Evolutionary conservation across 2,329 filamentous ascomycete genomes (phyloP).

Genomic region (Talaromyces marneffei): DNA sequence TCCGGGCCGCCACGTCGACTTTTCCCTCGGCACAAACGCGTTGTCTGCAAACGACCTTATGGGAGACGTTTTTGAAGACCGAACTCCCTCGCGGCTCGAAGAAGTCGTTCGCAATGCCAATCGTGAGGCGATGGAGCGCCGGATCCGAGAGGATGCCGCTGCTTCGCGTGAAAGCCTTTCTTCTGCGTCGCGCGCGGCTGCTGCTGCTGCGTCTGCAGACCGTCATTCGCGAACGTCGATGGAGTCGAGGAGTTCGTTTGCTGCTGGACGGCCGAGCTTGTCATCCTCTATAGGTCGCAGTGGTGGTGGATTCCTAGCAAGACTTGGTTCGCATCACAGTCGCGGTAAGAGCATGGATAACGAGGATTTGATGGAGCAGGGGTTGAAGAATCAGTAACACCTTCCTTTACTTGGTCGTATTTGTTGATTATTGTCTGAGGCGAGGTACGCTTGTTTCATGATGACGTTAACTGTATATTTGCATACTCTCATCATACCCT

Average conservation of each 20-base stretch:
- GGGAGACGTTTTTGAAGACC: conserved; percentile 61
- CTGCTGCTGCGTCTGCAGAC: conserved; percentile 19
- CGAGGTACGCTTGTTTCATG: neutral
- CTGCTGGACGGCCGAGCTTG: conserved; percentile 23
- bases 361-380: conserved; percentile 44
- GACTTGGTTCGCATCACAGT: conserved; percentile 32
- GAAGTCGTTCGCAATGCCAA: conserved; percentile 36
- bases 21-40: conserved; percentile 62
- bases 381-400: conserved; percentile 16
- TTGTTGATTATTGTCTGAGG: neutral
- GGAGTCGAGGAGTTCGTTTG: conserved; percentile 20
- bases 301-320: conserved; percentile 57
- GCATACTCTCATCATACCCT: neutral
- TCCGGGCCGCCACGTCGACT: conserved; percentile 61
- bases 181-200: conserved; percentile 15
- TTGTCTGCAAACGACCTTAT: conserved; percentile 54
- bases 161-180: conserved; percentile 16
- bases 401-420: too few relatives aligned
- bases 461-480: neutral
- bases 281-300: conserved; percentile 36
- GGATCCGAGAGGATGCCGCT: conserved; percentile 30
- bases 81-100: conserved; percentile 37
- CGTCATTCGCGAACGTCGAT: conserved; percentile 15
- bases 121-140: conserved; percentile 36
- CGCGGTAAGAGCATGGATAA: conserved; percentile 16